Base-by-base conservation (phyloP, 169 alveolate species). In the Cyclospora cayetanensis region DNA sequence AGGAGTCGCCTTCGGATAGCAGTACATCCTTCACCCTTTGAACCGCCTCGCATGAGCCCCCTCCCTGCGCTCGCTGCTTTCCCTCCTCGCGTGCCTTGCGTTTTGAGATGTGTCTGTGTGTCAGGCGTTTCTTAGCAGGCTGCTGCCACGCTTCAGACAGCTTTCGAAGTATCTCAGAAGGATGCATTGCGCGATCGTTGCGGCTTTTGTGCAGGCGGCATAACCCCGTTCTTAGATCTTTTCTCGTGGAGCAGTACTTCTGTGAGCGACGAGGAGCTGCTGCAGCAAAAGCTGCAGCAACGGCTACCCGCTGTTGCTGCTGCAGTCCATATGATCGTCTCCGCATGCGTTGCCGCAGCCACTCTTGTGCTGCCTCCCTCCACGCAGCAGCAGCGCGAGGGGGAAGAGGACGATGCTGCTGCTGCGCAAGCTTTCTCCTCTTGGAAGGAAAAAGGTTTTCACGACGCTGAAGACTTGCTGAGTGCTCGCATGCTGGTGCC, bases 261-360 rank as follows among this genome's bases (percentile, higher is more conserved):
- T 31, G 46, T 70, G 22, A 35, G 55, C 25, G 82, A 70, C 34
- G 70, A 55, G 70, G 70, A 55, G 15, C 9, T 29, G 29, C 34
- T 22, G 70, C 70, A 55, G 70, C 34, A 55, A 22, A 55, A 55
- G 70, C 70, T 55, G 70, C 70, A 55, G 70, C 70, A 55, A 29
- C 70, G 46, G 82, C 82, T 70, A 53, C 82, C 82, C 4, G 82
- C 82, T 11, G 31, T 70, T 70, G 82, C 82, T 70, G 82, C 82
- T 70, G 82, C 82, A 1, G 53, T 35, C 22, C 82, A 70, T 27
- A 31, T 70, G 46, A 70, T 18, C 15, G 27, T 37, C 50, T 70
- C 82, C 22, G 82, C 82, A 7, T 70, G 82, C 52, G 82, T 70
- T 7, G 82, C 82, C 1, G 82, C 82, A 70, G 82, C 82, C 31